Conservation (phyloP, 495 filamentous ascomycete genomes). For the Tuber calosporum region DNA sequence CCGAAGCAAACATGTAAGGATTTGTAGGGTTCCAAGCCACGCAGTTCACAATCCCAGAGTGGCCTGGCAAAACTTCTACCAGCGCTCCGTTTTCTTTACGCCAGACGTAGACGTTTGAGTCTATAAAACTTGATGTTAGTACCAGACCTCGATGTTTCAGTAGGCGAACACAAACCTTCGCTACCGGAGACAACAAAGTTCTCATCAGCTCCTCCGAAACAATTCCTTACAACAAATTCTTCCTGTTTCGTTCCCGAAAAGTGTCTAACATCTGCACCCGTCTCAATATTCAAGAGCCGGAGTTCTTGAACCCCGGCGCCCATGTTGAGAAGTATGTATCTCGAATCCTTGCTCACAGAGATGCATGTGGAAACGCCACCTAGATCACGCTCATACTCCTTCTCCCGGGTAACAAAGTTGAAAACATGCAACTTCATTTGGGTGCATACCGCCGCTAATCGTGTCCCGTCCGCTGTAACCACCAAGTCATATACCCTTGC, state of each 20-base stretch:
- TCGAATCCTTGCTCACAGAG: constrained; percentile 70
- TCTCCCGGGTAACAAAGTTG: constrained; percentile 64
- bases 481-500: constrained; percentile 73
- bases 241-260: constrained; percentile 68
- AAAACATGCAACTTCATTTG: constrained; percentile 69
- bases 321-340: constrained; percentile 74
- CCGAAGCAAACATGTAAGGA: constrained; percentile 80
- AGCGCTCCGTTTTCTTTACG: constrained; percentile 70
- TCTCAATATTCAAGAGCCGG: constrained; percentile 67
- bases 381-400: constrained; percentile 64
- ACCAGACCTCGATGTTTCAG: constrained; percentile 24
- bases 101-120: constrained; percentile 79
- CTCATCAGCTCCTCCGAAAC: constrained; percentile 82
- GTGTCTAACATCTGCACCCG: constrained; percentile 59
- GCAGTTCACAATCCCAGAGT: constrained; percentile 77
- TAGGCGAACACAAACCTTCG: constrained; percentile 56
- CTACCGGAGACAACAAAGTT: constrained; percentile 86
- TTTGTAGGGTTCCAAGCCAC: constrained; percentile 83
- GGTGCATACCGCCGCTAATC: constrained; percentile 68
- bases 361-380: constrained; percentile 65
- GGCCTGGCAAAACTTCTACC: constrained; percentile 69
- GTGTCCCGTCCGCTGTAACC: constrained; percentile 68
- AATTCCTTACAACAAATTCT: constrained; percentile 67
- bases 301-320: constrained; percentile 57
- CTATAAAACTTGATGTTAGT: constrained; percentile 45